Evolutionary conservation across 352 stramenopile genomes (phyloP), one percentile per base, ranked within the genome.

Genomic region (Globisporangium cylindrosporum): DNA sequence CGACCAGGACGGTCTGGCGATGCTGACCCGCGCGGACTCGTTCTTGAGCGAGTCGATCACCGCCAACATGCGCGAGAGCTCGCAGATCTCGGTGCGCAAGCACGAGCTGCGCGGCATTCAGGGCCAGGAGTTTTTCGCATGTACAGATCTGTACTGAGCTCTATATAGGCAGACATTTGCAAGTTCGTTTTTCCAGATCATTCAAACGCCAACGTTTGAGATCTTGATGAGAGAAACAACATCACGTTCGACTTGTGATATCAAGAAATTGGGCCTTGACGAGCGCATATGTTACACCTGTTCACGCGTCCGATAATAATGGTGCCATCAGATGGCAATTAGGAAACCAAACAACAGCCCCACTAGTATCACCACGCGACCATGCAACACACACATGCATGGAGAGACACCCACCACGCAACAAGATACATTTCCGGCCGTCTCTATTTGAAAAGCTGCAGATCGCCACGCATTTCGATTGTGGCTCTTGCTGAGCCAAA

Each of bases 91-190:
- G 18, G 69, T 84, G 46, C 71, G 80, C 63, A 87, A 93, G 69
- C 71, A 87, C 63, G 83, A 93, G 56, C 74, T 95, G 57, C 68
- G 77, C 61, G 79, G 86, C 46, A 74, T 95, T n/a, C 80, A 82
- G 62, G 88, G 88, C 60, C 85, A 95, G 68, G 2, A 32, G 27
- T 32, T 32, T 32, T 32, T 32, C 27, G 4, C 27, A 32, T 32
- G 27, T 32, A 32, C 3, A 32, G 27, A 32, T 32, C 27, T 32
- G 27, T 32, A 32, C 27, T 6, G 4, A 32, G 29, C 29, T 32
- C 29, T 32, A 32, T 32, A 32, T 32, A 38, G 32, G 32, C 32
- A 38, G 32, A 38, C 7, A 38, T 38, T 38, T 38, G 32, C 32
- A 38, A 38, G 32, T 38, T 38, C 32, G 32, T 38, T 38, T 10